phyloP scores from a whole-genome alignment of 345 rosid genomes.

The Raphanus sativus region DNA sequence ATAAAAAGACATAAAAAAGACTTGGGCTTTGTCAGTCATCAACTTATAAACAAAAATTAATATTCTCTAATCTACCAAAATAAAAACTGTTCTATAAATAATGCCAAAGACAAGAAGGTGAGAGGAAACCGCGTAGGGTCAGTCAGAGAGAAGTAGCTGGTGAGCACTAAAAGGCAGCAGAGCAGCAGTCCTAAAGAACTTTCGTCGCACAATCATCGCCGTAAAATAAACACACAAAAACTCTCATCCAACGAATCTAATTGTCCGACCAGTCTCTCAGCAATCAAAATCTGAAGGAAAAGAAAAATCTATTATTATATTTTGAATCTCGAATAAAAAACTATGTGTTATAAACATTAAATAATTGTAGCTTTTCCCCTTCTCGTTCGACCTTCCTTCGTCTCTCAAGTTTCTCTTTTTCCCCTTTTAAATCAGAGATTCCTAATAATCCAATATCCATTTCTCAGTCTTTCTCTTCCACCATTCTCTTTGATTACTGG shows the following conservation, averaged over 20 bases:
- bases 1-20: not conserved
- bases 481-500: not conserved
- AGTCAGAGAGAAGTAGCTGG: conserved; percentile 23
- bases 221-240: not conserved
- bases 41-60: not conserved
- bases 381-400: conserved; percentile 16
- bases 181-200: conserved; percentile 14
- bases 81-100: not conserved
- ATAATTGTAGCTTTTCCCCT: conserved; percentile 24
- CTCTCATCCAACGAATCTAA: conserved; percentile 26
- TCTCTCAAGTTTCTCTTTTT: not conserved
- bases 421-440: conserved; percentile 14
- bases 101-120: conserved; percentile 23
- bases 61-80: conserved; percentile 4
- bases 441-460: conserved; percentile 33
- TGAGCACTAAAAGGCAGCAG: conserved; percentile 16
- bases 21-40: not conserved
- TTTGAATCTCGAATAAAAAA: conserved; percentile 5
- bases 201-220: conserved; percentile 24
- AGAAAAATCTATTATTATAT: not conserved
- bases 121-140: conserved; percentile 19
- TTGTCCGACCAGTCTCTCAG: conserved; percentile 19
- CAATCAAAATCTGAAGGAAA: not conserved
- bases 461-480: conserved; percentile 13
- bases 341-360: not conserved